Base-by-base conservation (phyloP, 1,284 basidiomycete species). In the Irpex rosettiformis region DNA sequence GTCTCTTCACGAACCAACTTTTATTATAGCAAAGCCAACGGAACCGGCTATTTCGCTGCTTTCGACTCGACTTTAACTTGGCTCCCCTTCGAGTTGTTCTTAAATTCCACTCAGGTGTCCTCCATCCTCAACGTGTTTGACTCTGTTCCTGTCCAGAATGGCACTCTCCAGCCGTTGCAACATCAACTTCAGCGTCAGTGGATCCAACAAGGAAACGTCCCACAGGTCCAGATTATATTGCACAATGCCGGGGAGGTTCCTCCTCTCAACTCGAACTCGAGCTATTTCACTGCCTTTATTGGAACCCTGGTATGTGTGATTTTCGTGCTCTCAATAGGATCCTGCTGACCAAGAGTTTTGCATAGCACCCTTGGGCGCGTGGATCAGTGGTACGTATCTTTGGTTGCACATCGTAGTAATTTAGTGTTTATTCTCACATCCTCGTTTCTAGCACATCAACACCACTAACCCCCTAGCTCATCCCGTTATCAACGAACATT, bases 321-420 rank as follows among this genome's bases (percentile, higher is more conserved):
- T 4, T 42, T 8, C 24, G 18, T 24, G 28, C 27, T 28, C 33
- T 2, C 13, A 18, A 21, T 45, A 10, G 21, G 11, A 45, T 16
- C 5, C 29, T 40, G 10, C 42, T 45, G 42, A 45, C 42, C 16
- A 1, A 16, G 25, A 21, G 16, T 3, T 10, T 21, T 33, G 7
- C 49, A 22, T 24, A 61, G 60, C 60, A 61, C 43, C 60, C 53
- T 22, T 43, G 55, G 33, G 52, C 37, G 33, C 52, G 60, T 18
- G 60, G 60, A 7, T 54, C 45, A 25, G 54, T 61, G 8, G 60
- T 61, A 37, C 13, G 55, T 47, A 11, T 42, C n/a, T n/a, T n/a
- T n/a, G n/a, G 42, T 10, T 3, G 13, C 18, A 16, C 22, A 18
- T 22, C 21, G 8, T 3, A 45, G 28, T 25, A 43, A 13, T 52